phyloP scores from a whole-genome alignment of 1,284 basidiomycete genomes.

The Austroboletus novae-zelandiae region DNA sequence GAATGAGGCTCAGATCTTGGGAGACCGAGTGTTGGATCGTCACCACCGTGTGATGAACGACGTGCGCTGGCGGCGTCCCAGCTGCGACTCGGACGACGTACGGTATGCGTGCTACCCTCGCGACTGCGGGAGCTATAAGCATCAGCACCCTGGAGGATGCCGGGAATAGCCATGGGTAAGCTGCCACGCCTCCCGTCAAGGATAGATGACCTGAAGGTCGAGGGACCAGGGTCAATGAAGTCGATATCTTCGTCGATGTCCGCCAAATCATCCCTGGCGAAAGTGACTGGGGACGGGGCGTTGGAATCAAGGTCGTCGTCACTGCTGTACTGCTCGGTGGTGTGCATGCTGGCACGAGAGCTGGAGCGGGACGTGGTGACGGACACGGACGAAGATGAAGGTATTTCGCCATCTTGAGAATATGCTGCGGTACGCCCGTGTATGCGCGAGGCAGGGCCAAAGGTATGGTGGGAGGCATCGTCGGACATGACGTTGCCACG shows the following conservation, averaged over 20 bases:
- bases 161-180: constrained; percentile 46
- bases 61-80: constrained; percentile 43
- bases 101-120: constrained; percentile 48
- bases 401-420: constrained; percentile 30
- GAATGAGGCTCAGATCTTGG: constrained; percentile 42
- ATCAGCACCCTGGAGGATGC: constrained; percentile 16
- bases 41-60: constrained; percentile 22
- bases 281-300: constrained; percentile 34
- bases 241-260: constrained; percentile 34
- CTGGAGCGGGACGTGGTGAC: constrained; percentile 41
- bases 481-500: constrained; percentile 38
- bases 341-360: constrained; percentile 34
- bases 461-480: constrained; percentile 51
- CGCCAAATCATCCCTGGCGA: constrained; percentile 40
- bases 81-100: constrained; percentile 54
- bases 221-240: constrained; percentile 14
- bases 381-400: constrained; percentile 44
- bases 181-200: constrained; percentile 39
- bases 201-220: constrained; percentile 20
- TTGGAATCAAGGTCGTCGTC: constrained; percentile 47
- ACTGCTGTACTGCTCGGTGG: constrained; percentile 45
- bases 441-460: constrained; percentile 35
- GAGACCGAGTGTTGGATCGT: constrained; percentile 36
- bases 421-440: constrained; percentile 15
- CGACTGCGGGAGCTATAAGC: constrained; percentile 35